Evolutionary conservation across 1,284 basidiomycete genomes (phyloP).

Genomic region (Cryptococcus sp.): DNA sequence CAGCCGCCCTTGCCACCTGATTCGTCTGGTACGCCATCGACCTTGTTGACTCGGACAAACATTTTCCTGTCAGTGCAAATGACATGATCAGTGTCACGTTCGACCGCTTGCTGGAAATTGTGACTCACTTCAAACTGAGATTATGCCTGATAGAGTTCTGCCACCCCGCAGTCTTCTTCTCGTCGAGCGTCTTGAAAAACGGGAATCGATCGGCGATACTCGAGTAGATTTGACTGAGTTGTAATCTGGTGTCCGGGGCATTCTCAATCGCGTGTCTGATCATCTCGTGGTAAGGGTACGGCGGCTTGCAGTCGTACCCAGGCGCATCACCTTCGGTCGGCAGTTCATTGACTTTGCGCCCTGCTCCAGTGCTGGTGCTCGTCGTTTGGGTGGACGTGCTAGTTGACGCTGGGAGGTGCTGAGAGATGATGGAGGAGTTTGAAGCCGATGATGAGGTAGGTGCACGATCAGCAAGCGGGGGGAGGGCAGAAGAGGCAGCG

Average conservation of each 20-base stretch:
- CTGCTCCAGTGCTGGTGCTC: slow-evolving; percentile 4
- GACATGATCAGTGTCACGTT: background rate
- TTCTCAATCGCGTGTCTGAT: slow-evolving; percentile 52
- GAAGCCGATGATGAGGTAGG: slow-evolving; percentile 32
- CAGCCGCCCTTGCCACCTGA: slow-evolving; percentile 52
- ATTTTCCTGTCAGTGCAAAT: slow-evolving; percentile 44
- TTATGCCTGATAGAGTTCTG: slow-evolving; percentile 54
- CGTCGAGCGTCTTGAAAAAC: slow-evolving; percentile 52
- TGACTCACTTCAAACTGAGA: slow-evolving; percentile 49
- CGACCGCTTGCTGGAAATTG: background rate
- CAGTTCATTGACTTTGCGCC: slow-evolving; percentile 44
- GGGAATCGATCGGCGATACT: slow-evolving; percentile 51
- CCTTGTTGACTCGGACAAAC: slow-evolving; percentile 52
- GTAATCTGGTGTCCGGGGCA: slow-evolving; percentile 46
- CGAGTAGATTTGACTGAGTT: slow-evolving; percentile 51
- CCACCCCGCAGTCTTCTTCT: slow-evolving; percentile 52
- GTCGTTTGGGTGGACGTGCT: background rate
- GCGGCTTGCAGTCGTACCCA: slow-evolving; percentile 51
- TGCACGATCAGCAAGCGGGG: slow-evolving; percentile 4
- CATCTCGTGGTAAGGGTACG: slow-evolving; percentile 53
- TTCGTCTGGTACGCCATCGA: slow-evolving; percentile 47
- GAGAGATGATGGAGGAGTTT: slow-evolving; percentile 32
- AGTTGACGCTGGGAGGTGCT: slow-evolving; percentile 11
- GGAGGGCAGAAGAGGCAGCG: slow-evolving; percentile 16
- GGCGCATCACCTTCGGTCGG: slow-evolving; percentile 44